Base-by-base conservation (phyloP, 768 basidiomycete species). In the Boletus rex-veris region DNA sequence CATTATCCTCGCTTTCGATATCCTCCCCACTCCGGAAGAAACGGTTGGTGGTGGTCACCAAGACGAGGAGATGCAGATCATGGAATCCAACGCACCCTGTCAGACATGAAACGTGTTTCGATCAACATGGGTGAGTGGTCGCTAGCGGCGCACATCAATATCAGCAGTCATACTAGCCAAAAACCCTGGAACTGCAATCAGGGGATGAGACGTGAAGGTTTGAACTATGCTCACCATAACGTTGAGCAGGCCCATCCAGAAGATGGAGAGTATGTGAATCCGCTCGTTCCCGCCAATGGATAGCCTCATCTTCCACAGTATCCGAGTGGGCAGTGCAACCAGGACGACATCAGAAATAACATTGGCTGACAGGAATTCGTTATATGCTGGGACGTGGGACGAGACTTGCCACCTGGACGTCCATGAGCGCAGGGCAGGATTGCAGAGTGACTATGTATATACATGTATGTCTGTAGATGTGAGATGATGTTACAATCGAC, bases 81-180 rank as follows among this genome's bases (percentile, higher is more conserved):
- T 45, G 6, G 65, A 48, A 45, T 51, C 45, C 11, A 65, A 18
- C 5, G 50, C 53, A 51, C 58, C 55, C 63, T 65, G 21, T 21
- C 21, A 21, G 21, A 2, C 21, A 19, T 19, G 19, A 19, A 19
- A 19, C 19, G 19, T 19, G 19, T 19, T 19, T 19, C 19, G 19
- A 19, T 21, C 21, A 21, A 21, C 21, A 21, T 21, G 21, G 21
- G 21, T 21, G 21, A 21, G 21, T 15, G 5, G 8, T 35, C 9
- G 16, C 18, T 7, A 39, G n/a, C 9, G 14, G 15, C 60, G 7
- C 5, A 59, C 64, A 57, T 21, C 21, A 21, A 21, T 21, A 21
- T 21, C 21, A 21, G 19, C 19, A 6, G 63, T 62, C 45, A 52
- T 58, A n/a, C 31, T 12, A 9, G 54, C 51, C 5, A 45, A 46